phyloP scores from a whole-genome alignment of 1,284 basidiomycete species.

The Leccinum pachyderme region DNA sequence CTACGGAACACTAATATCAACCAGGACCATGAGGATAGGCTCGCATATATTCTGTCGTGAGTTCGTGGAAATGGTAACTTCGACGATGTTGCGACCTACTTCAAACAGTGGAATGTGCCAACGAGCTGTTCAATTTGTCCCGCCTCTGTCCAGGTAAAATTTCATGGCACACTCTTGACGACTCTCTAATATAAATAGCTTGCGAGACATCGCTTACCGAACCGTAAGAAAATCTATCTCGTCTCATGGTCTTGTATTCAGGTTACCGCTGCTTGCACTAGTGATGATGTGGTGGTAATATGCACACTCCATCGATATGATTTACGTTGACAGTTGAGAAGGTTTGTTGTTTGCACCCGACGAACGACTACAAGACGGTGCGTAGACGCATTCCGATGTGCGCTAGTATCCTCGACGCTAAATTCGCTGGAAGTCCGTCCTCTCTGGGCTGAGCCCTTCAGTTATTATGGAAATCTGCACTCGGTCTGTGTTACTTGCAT shows the following conservation, averaged over 20 bases:
- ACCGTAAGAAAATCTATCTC: constrained; percentile 47
- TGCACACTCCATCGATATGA: constrained; percentile 4
- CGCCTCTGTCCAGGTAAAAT: constrained; percentile 69
- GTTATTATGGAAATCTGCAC: constrained; percentile 77
- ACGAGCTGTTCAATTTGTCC: constrained; percentile 73
- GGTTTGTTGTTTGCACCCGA: constrained; percentile 76
- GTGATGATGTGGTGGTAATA: constrained; percentile 79
- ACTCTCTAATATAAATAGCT: constrained; percentile 40
- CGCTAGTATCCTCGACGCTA: constrained; percentile 9
- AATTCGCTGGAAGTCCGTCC: constrained; percentile 58
- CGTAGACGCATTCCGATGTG: constrained; percentile 36
- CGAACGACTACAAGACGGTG: constrained; percentile 84
- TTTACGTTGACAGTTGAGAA: constrained; percentile 30
- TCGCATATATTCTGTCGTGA: constrained; percentile 82
- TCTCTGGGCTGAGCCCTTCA: constrained; percentile 73
- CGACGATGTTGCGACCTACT: not conserved
- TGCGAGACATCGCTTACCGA: constrained; percentile 78
- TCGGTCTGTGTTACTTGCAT: constrained; percentile 44
- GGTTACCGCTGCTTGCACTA: constrained; percentile 28
- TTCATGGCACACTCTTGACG: not conserved
- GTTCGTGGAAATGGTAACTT: constrained; percentile 20
- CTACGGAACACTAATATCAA: constrained; percentile 19
- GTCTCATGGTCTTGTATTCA: constrained; percentile 5
- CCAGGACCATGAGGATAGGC: constrained; percentile 36
- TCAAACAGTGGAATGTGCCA: constrained; percentile 72